These are phyloP conservation scores for Heliamphora exappendiculata DNA, from an alignment of 148 eudicot genomes.

Conservation along the genomic window DNA sequence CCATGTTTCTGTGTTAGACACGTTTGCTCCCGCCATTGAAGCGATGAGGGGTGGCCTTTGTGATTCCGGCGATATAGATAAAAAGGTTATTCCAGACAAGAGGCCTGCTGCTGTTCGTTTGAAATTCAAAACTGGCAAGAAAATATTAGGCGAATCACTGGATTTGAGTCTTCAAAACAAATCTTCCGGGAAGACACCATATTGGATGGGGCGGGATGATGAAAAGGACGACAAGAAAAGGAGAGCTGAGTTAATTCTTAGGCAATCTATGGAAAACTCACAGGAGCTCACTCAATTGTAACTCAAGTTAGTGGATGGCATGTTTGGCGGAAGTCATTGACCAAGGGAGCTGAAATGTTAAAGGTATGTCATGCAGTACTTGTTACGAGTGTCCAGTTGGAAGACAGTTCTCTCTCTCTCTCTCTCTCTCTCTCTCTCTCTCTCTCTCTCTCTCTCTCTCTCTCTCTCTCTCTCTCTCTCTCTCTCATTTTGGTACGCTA, in stretches of 20 bases:
- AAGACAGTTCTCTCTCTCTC: too few relatives aligned
- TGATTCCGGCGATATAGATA: constrained; percentile 39
- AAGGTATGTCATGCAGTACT: constrained; percentile 16
- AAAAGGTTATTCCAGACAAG: constrained; percentile 29
- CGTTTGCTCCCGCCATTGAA: constrained; percentile 76
- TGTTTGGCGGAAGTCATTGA: constrained; percentile 11
- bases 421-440: too few relatives aligned
- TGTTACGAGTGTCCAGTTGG: constrained; percentile 20
- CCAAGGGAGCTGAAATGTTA: constrained; percentile 17
- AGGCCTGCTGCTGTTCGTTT: constrained; percentile 50
- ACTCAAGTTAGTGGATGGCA: constrained; percentile 19
- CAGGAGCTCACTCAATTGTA: constrained; percentile 65
- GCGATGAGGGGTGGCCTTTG: constrained; percentile 36
- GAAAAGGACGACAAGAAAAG: constrained; percentile 84
- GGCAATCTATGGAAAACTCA: constrained; percentile 58
- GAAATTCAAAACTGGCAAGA: constrained; percentile 59
- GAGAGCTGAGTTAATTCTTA: constrained; percentile 71
- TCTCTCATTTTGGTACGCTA: background rate
- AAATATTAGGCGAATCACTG: constrained; percentile 52
- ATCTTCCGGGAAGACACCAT: constrained; percentile 19
- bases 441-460: too few relatives aligned
- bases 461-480: too few relatives aligned
- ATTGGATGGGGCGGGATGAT: constrained; percentile 47
- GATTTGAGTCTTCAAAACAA: constrained; percentile 47
- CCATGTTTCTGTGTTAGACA: constrained; percentile 41